Evolutionary conservation across 2,329 filamentous ascomycete species (phyloP), one percentile per base, ranked within the genome.

Genomic region (Trichoderma brevicompactum): DNA sequence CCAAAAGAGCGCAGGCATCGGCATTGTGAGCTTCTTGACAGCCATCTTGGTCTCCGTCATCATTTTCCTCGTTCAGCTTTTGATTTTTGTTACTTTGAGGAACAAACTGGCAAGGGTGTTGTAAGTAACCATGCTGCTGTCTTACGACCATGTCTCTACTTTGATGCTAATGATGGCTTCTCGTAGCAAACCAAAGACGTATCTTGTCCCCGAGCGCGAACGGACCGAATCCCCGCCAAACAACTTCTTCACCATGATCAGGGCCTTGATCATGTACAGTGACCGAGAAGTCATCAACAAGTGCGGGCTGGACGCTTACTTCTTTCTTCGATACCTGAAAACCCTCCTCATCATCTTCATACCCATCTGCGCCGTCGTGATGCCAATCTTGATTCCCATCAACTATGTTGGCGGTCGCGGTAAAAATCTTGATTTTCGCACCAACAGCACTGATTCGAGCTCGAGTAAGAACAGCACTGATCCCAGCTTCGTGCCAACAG

Each of bases 281-380:
- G 85, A 92, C 68, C 83, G 92, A 12, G 92, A 96, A 71, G 87
- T 99, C 70, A 96, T 99, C 72, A 90, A 94, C 61, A 96, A 97
- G 77, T 97, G 94, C 71, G 95, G 95, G 17, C 85, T 99, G 9
- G 95, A 99, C 75, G 93, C 94, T 73, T 99, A 97, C 79, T 97
- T 98, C 81, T 99, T 99, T 77, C 83, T 99, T 1, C 91, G 96
- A 68, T 99, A 97, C 73, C 85, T 87, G 13, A 85, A 85, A 69
- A 85, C 74, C 76, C 86, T 98, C 5, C 85, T 98, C 49, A 89
- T 97, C 74, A 96, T 99, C 68, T 98, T 99, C 75, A 80, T 96
- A 44, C 93, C 95, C 1, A 87, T 97, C 65, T 88, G 91, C 12
- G 70, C 87, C 32, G 74, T 97, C 58, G 89, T 96, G 34, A 82